phyloP scores from a whole-genome alignment of 768 basidiomycete species.

The Rhodocollybia butyracea region DNA sequence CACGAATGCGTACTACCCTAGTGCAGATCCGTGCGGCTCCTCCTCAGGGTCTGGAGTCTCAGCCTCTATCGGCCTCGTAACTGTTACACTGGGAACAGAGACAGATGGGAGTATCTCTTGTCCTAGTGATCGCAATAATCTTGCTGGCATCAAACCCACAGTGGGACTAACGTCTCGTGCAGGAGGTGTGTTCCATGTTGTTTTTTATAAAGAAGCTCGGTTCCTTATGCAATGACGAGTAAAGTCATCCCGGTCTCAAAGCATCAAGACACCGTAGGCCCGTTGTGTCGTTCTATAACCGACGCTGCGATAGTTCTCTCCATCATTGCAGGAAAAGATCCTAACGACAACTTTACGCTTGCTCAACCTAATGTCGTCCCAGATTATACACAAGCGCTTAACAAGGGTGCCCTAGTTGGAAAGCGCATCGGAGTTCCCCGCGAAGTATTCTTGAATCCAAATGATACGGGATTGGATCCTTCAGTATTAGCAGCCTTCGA shows the following conservation, averaged over 20 bases:
- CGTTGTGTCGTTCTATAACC: slow-evolving; percentile 30
- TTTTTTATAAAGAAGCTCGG: too few species aligned
- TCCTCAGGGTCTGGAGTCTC: slow-evolving; percentile 41
- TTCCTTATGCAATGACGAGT: too few species aligned
- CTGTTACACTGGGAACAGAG: too few species aligned
- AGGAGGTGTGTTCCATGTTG: slow-evolving; percentile 36
- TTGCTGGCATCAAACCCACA: slow-evolving; percentile 59
- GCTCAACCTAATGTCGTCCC: slow-evolving; percentile 37
- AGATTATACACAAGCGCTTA: slow-evolving; percentile 36
- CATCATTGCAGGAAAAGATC: slow-evolving; percentile 40
- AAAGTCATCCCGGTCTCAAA: slow-evolving; percentile 44
- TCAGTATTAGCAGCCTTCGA: slow-evolving; percentile 30
- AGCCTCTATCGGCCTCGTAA: slow-evolving; percentile 39
- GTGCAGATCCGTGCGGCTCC: slow-evolving; percentile 37
- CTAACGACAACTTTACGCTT: slow-evolving; percentile 35
- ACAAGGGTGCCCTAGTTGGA: slow-evolving; percentile 32
- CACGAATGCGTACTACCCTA: slow-evolving; percentile 37
- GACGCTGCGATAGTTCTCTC: slow-evolving; percentile 35
- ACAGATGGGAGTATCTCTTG: slow-evolving; percentile 54
- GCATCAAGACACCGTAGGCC: slow-evolving; percentile 37
- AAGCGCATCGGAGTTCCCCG: slow-evolving; percentile 45
- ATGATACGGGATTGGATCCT: slow-evolving; percentile 21
- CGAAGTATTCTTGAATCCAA: slow-evolving; percentile 1
- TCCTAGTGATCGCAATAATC: slow-evolving; percentile 48
- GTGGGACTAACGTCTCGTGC: slow-evolving; percentile 54